phyloP scores from a whole-genome alignment of 2,329 filamentous ascomycete species.

The Coniochaeta sp. region DNA sequence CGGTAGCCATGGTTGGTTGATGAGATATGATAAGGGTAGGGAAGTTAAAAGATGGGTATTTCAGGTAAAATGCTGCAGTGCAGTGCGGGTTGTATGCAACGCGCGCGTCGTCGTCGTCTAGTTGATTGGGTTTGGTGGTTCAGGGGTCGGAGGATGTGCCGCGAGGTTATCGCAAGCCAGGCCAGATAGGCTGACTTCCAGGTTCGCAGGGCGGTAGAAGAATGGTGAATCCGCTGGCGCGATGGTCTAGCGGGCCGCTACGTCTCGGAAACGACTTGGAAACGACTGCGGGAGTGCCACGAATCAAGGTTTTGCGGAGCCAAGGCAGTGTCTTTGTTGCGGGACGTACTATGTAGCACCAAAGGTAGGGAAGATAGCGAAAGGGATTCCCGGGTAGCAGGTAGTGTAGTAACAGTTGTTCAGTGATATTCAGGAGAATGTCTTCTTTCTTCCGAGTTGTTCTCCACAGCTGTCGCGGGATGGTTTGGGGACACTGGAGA shows the following conservation, averaged over 20 bases:
- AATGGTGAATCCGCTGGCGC: background rate
- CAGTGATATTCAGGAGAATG: background rate
- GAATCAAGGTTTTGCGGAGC: background rate
- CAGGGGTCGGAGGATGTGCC: background rate
- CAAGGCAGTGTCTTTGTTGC: background rate
- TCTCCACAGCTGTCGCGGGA: background rate
- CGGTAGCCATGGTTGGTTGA: background rate
- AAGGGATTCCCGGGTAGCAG: background rate
- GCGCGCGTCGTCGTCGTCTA: background rate
- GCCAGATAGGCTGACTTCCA: background rate
- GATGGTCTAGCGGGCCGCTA: background rate
- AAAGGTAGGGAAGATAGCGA: background rate
- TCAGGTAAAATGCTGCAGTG: background rate
- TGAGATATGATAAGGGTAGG: background rate
- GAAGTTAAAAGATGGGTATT: background rate
- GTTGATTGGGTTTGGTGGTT: background rate
- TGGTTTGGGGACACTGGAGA: background rate
- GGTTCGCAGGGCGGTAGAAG: background rate
- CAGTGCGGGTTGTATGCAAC: background rate
- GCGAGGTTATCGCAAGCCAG: background rate
- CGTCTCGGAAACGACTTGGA: background rate
- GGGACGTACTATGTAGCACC: background rate
- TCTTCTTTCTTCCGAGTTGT: background rate
- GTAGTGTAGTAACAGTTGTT: background rate
- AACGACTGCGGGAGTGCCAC: background rate